Evolutionary conservation across 2,329 filamentous ascomycete species (phyloP).

Genomic region (Fusarium scirpi): DNA sequence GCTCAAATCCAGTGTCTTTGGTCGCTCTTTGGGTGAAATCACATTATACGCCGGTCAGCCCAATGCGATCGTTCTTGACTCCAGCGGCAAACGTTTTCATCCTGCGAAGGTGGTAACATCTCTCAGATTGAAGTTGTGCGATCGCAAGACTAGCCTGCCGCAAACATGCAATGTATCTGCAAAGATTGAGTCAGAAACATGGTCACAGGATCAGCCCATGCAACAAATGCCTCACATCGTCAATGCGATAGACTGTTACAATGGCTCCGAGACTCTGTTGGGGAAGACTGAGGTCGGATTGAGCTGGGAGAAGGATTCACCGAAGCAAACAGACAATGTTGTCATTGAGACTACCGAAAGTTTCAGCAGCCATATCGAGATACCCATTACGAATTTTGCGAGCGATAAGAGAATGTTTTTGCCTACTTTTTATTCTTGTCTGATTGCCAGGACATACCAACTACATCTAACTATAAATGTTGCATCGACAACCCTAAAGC

Average conservation of each 20-base stretch:
- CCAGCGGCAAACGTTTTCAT: background rate
- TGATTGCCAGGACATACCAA: conserved; percentile 19
- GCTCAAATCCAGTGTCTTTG: conserved; percentile 17
- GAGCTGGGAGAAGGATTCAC: background rate
- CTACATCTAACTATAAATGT: conserved; percentile 4
- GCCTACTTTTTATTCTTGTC: conserved; percentile 22
- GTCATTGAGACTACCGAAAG: background rate
- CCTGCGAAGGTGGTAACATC: background rate
- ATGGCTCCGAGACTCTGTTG: background rate
- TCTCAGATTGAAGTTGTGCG: background rate
- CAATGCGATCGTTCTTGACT: background rate
- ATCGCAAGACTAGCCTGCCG: background rate
- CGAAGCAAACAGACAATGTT: background rate
- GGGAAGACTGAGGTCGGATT: background rate
- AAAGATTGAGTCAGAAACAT: conserved; percentile 17
- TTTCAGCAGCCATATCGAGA: conserved; percentile 7
- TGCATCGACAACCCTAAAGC: background rate
- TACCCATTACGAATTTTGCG: background rate
- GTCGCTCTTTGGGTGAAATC: conserved; percentile 5
- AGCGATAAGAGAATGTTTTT: conserved; percentile 19
- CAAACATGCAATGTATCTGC: conserved; percentile 8
- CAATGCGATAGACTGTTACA: conserved; percentile 2
- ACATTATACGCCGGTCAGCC: background rate
- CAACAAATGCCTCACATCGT: conserved; percentile 13
- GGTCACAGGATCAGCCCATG: conserved; percentile 26